Base-by-base conservation (phyloP, 2,329 filamentous ascomycete genomes). In the Colletotrichum camelliae region DNA sequence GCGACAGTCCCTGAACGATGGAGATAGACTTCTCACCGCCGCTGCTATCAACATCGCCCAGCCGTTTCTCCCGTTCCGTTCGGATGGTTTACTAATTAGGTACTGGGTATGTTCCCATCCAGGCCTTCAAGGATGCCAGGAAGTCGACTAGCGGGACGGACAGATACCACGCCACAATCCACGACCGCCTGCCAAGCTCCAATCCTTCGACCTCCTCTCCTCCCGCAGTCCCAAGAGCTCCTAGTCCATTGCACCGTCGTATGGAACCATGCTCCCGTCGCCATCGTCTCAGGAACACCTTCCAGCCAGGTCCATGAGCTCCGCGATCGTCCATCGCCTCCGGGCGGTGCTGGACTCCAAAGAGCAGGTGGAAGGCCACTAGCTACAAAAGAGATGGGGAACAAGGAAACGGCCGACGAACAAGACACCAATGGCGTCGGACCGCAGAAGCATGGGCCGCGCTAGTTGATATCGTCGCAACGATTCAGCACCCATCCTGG, bases 391-490 rank as follows among this genome's bases (percentile, higher is more conserved):
- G 9, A 39, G 29, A 70, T 2, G 57, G 8, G 43, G 57, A 31
- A 75, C 70, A 75, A 72, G 33, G 70, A 64, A 39, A 60, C 21
- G 13, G 27, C 33, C 64, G 31, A 65, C 15, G 64, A 48, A 62
- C 52, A 24, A 48, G 13, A 68, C 35, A 31, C 55, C 52, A 65
- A 61, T 76, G 29, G 70, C 64, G 58, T 73, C 48, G 70, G 48
- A 75, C 37, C 7, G 31, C 29, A 39, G 43, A 69, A 65, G 43
- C 65, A 60, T 65, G 64, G 55, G 15, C 70, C 64, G 31, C 74
- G 74, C 74, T 76, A 76, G 70, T 55, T 21, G 58, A 48, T 65
- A 24, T 74, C 70, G 64, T 65, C 65, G 70, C 57, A 74, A 60
- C 65, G 35, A 76, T 65, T 52, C 65, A 74, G 70, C 39, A 21